phyloP scores from a whole-genome alignment of 805 yeast genomes.

The Metschnikowia shivogae region DNA sequence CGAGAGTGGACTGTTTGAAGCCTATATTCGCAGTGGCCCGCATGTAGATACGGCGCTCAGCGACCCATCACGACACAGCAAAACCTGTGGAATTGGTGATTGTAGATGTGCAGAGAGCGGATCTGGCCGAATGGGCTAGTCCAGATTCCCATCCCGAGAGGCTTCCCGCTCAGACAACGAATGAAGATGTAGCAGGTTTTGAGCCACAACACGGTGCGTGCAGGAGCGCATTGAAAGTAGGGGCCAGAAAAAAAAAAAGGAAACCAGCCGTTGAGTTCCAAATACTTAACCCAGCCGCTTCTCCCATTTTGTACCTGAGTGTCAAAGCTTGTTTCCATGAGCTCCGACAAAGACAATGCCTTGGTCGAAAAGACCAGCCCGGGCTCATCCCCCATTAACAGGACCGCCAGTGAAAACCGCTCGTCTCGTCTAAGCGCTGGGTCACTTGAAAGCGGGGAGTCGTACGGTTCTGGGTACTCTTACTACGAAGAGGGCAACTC shows the following conservation, averaged over 20 bases:
- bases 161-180: not conserved
- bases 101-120: too few species aligned
- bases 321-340: not conserved
- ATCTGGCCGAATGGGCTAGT: too few species aligned
- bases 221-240: not conserved
- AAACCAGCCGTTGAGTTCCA: not conserved
- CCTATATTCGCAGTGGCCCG: not conserved
- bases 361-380: slow-evolving; percentile 1
- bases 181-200: not conserved
- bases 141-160: not conserved
- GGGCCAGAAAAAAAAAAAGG: not conserved
- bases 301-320: too few species aligned
- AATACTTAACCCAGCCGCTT: too few species aligned
- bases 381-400: not conserved
- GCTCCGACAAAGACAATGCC: not conserved
- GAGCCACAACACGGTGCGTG: not conserved
- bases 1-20: not conserved
- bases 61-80: too few species aligned
- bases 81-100: too few species aligned
- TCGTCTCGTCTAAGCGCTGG: not conserved
- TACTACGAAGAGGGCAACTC: slow-evolving; percentile 13
- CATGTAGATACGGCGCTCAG: not conserved
- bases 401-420: not conserved
- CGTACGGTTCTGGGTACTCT: not conserved
- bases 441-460: not conserved